Percentiles rank a stretch among this genome's conserved stretches.
These are phyloP conservation scores for Xanthoceras sorbifolium DNA, from an alignment of 345 rosid genomes.

Conservation along the genomic window DNA sequence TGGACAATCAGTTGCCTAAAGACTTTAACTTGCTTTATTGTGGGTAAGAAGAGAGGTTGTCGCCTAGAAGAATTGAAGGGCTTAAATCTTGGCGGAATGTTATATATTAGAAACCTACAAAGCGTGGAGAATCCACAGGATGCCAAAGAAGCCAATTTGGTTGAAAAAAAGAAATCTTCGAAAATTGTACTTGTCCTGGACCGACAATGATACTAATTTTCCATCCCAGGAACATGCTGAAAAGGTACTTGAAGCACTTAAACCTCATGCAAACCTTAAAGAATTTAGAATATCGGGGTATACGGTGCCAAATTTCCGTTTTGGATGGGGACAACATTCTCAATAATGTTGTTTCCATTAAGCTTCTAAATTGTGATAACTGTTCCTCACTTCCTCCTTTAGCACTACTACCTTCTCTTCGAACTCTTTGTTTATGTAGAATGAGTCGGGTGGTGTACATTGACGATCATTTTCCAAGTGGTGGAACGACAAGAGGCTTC, in stretches of 20 bases:
- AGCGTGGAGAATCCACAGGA: not conserved
- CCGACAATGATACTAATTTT: not conserved
- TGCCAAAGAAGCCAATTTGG: not conserved
- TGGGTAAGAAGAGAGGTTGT: not conserved
- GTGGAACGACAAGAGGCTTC: not conserved
- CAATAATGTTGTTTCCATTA: not conserved
- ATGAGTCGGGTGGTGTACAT: not conserved
- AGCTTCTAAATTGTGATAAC: not conserved
- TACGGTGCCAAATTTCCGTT: not conserved
- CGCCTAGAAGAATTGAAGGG: not conserved
- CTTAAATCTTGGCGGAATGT: not conserved
- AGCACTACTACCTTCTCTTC: not conserved
- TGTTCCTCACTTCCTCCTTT: not conserved
- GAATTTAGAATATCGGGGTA: not conserved
- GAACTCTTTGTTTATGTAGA: fast-evolving
- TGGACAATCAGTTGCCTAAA: not conserved
- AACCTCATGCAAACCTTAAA: not conserved
- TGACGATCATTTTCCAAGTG: not conserved
- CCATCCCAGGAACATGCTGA: not conserved
- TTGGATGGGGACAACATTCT: not conserved
- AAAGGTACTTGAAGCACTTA: not conserved
- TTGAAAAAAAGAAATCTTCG: not conserved
- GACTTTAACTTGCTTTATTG: not conserved
- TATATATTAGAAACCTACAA: not conserved
- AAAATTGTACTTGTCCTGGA: not conserved